Evolutionary conservation across 495 filamentous ascomycete genomes (phyloP).

Genomic region (Endocarpon pusillum): DNA sequence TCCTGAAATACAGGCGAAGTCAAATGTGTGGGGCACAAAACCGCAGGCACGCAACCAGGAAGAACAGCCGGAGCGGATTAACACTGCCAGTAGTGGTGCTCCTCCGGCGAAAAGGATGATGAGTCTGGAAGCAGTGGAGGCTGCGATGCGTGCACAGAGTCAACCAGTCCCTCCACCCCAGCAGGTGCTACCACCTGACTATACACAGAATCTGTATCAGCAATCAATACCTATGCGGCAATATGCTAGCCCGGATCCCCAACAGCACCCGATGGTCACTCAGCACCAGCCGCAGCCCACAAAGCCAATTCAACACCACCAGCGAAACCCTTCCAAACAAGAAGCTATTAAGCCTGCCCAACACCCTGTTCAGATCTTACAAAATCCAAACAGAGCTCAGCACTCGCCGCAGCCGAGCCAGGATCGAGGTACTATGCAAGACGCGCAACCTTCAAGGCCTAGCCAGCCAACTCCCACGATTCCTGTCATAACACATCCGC

Average conservation of each 20-base stretch:
- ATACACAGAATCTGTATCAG: background rate
- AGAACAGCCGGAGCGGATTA: conserved; percentile 12
- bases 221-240: too few species aligned
- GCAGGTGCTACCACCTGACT: conserved; percentile 12
- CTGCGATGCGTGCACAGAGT: conserved; percentile 61
- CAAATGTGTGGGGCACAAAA: conserved; percentile 74
- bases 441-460: conserved; percentile 4
- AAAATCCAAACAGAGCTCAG: conserved; percentile 27
- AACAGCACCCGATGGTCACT: conserved; percentile 2
- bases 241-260: too few species aligned
- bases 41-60: conserved; percentile 37
- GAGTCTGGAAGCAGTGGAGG: conserved; percentile 95
- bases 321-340: conserved; percentile 22
- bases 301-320: conserved; percentile 25
- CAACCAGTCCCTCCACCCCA: conserved; percentile 18
- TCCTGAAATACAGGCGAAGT: conserved; percentile 76
- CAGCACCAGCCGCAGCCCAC: conserved; percentile 9
- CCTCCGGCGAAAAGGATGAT: conserved; percentile 53
- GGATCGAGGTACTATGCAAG: conserved; percentile 4
- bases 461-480: conserved; percentile 5
- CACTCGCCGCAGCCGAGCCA: conserved; percentile 15
- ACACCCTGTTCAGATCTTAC: conserved; percentile 29
- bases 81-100: conserved; percentile 4
- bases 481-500: conserved; percentile 45
- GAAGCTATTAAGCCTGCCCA: conserved; percentile 9